These are phyloP conservation scores for Scutellaria barbata DNA, from an alignment of 257 asterid species.

Conservation along the genomic window DNA sequence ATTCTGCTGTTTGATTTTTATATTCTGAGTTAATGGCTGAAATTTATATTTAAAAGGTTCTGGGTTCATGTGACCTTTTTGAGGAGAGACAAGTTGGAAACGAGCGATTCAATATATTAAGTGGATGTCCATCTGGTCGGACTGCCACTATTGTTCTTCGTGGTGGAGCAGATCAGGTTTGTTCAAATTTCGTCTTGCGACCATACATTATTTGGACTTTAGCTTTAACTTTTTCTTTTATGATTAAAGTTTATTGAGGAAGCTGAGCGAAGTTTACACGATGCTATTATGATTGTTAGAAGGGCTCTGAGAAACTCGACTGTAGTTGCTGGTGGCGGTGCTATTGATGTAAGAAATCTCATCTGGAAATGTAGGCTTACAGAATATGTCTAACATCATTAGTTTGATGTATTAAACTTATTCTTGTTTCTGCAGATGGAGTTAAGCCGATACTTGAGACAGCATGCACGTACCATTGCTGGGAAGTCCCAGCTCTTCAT, in stretches of 20 bases:
- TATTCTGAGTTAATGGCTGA: conserved; percentile 15
- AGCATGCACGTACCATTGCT: conserved; percentile 83
- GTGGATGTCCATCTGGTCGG: conserved; percentile 84
- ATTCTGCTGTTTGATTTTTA: neutral
- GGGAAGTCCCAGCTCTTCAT: conserved; percentile 89
- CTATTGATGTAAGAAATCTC: conserved; percentile 72
- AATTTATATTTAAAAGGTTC: conserved; percentile 56
- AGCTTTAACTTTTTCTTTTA: conserved; percentile 35
- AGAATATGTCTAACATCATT: neutral
- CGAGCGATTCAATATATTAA: conserved; percentile 88
- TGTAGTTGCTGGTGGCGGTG: conserved; percentile 94
- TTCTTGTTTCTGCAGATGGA: conserved; percentile 64
- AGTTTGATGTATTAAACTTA: conserved; percentile 23
- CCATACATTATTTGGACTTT: conserved; percentile 8
- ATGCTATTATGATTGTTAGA: conserved; percentile 82
- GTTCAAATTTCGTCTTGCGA: conserved; percentile 12
- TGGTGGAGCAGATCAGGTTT: conserved; percentile 98
- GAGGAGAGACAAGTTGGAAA: conserved; percentile 98
- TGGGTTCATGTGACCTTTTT: conserved; percentile 82
- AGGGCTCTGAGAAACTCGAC: conserved; percentile 88
- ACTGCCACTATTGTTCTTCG: conserved; percentile 97
- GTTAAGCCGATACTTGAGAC: conserved; percentile 83
- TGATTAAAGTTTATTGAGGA: conserved; percentile 63
- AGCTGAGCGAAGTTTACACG: conserved; percentile 77
- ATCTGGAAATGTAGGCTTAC: neutral